Evolutionary conservation across 2,329 filamentous ascomycete genomes (phyloP), one percentile per base, ranked within the genome.

Genomic region (Camptophora hylomeconis): DNA sequence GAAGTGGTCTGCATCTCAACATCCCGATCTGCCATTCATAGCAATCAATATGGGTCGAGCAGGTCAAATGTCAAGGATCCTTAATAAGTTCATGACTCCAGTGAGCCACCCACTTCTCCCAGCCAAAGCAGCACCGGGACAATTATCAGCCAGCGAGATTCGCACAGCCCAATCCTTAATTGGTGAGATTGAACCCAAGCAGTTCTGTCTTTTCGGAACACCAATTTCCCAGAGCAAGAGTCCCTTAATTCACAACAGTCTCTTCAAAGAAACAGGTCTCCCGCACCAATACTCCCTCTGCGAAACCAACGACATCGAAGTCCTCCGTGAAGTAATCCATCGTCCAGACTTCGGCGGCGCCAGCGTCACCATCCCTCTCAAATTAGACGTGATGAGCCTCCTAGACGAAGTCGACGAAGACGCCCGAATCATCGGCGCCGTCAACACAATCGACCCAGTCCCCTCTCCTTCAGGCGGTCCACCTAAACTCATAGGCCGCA

Each of bases 311-410:
- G 56, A 66, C 17, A 69, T 63, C 7, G 53, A 60, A 26, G 59
- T 78, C 19, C 61, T 92, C 3, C 60, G 63, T 40, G 58, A 69
- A 2, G 56, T 82, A 27, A 75, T 98, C 35, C 70, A 69, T 5
- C 59, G 72, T 1, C 60, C 75, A 1, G 65, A 78, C 41, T 98
- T 98, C 49, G 89, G 89, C 5, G 89, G 89, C 33, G 87, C 82
- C 3, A 94, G 84, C 3, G 83, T 98, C 24, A 98, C 89, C 0
- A 95, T 98, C 28, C 89, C 89, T 1, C 64, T 98, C 31, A 98
- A 98, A 59, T 63, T 89, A 17, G 82, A 92, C 44, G 74, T 95
- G 33, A 83, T 92, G 58, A 65, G 70, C 0, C 57, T 87, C 4
- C 61, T 98, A 9, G 84, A 95, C 49, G 72, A 77, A 30, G 64